Evolutionary conservation across 305 asterid genomes (phyloP).

Genomic region (Solanum aculeatissimum): DNA sequence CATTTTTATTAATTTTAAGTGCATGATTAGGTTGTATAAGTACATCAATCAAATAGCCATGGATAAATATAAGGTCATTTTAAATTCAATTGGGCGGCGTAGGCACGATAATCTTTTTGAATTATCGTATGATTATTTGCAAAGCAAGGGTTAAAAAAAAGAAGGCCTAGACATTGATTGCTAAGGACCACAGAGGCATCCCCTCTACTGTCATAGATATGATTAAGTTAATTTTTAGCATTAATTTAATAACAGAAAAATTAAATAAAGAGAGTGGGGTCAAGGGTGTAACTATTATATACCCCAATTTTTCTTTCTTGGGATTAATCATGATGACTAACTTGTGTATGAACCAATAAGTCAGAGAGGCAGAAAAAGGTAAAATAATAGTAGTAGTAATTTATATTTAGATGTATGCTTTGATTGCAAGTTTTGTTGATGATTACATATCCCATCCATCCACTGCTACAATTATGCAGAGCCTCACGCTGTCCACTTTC

Average conservation of each 20-base stretch:
- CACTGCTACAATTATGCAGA: conserved; percentile 25
- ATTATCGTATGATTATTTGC: neutral
- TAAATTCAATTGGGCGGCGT: neutral
- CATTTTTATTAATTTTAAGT: neutral
- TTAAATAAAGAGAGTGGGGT: neutral
- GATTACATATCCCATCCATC: conserved; percentile 21
- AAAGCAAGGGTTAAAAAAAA: neutral
- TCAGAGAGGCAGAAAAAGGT: conserved; percentile 1
- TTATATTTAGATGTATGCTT: neutral
- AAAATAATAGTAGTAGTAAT: neutral
- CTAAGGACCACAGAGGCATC: neutral
- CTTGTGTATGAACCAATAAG: neutral
- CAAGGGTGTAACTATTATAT: neutral
- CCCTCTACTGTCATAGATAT: neutral
- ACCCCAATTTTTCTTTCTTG: neutral
- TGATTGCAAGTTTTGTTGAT: conserved; percentile 27
- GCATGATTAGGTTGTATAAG: neutral
- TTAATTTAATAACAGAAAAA: neutral
- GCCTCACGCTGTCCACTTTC: conserved; percentile 40
- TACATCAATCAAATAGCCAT: neutral
- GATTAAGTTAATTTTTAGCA: neutral
- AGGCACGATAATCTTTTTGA: neutral
- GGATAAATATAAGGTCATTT: neutral
- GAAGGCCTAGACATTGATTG: neutral
- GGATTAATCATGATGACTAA: conserved; percentile 13